phyloP scores from a whole-genome alignment of 192 early-diverging fungal genomes.

The Spinellus fusiger region DNA sequence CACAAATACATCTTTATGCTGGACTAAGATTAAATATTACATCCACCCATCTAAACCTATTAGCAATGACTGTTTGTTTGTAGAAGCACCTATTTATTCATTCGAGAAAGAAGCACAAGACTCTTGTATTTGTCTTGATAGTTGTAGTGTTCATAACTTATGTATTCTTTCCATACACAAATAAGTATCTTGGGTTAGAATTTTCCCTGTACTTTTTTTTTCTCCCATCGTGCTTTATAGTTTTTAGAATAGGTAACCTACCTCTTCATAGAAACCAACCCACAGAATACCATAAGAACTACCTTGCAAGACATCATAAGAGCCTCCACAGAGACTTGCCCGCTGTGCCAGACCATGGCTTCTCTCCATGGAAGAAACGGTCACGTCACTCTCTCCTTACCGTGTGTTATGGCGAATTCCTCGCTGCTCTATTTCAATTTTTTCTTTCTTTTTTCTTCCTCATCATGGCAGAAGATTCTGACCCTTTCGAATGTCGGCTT shows the following conservation, averaged over 20 bases:
- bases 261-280: no score
- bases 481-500: slow-evolving; percentile 53
- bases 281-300: no score
- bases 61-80: not conserved
- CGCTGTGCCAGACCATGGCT: not conserved
- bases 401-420: not conserved
- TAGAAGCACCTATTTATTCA: no score
- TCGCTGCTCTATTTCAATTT: slow-evolving; percentile 5
- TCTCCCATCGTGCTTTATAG: no score
- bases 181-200: no score
- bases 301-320: not conserved
- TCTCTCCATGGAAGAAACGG: not conserved
- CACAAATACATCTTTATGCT: not conserved
- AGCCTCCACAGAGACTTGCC: not conserved
- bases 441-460: slow-evolving; percentile 5
- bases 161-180: no score
- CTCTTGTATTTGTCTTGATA: no score
- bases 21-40: not conserved
- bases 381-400: not conserved
- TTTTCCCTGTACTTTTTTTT: no score
- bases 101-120: no score
- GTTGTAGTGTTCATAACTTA: no score
- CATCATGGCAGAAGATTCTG: slow-evolving; percentile 36
- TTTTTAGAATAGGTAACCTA: no score
- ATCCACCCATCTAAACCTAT: not conserved